Conservation (phyloP, 306 rosid genomes). For the Quercus variabilis region DNA sequence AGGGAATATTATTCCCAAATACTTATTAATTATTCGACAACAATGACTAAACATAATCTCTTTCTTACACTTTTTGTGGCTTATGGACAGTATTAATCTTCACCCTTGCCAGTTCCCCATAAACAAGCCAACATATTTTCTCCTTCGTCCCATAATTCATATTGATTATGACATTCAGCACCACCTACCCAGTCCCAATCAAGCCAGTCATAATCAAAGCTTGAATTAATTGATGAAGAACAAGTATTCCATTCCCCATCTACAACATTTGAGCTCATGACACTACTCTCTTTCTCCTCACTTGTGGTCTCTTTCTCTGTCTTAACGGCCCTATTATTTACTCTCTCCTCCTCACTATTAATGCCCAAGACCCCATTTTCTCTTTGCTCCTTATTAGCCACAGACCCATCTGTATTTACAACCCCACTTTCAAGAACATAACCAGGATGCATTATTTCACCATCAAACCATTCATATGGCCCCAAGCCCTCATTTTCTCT, state of each 20-base stretch:
- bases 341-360: not conserved
- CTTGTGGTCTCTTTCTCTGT: constrained; percentile 14
- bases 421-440: constrained; percentile 29
- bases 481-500: constrained; percentile 36
- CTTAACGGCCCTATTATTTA: not conserved
- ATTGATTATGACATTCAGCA: constrained; percentile 27
- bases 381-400: constrained; percentile 3
- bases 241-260: constrained; percentile 32
- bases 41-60: not conserved
- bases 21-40: too few relatives aligned
- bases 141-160: constrained; percentile 35
- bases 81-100: constrained; percentile 8
- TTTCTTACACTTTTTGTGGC: not conserved
- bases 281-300: constrained; percentile 19
- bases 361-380: constrained; percentile 19
- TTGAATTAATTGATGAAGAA: constrained; percentile 37
- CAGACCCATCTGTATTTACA: constrained; percentile 12
- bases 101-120: constrained; percentile 39
- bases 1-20: too few relatives aligned
- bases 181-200: constrained; percentile 47
- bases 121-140: constrained; percentile 26
- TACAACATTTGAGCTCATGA: constrained; percentile 38
- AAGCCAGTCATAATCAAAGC: constrained; percentile 47
- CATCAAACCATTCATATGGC: constrained; percentile 38
- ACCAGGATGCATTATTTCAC: constrained; percentile 35